A percentile compares a stretch with the other conserved stretches of the same genome.
These are phyloP conservation scores for Neonectria coccinea DNA, from an alignment of 2,329 filamentous ascomycete species.

Conservation along the genomic window DNA sequence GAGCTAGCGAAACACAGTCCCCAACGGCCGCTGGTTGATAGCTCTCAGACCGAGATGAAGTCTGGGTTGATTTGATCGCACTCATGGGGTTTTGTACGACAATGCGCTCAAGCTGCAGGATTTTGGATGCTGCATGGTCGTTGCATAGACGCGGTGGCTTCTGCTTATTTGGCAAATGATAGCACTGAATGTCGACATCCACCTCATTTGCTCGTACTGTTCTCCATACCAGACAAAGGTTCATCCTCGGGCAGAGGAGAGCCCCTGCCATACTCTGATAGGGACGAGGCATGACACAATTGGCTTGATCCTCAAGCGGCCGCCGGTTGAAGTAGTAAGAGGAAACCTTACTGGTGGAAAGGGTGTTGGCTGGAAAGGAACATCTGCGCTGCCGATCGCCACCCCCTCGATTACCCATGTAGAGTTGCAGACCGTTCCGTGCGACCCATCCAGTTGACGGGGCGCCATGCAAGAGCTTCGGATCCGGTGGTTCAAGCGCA, in stretches of 20 bases:
- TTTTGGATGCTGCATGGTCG: slow-evolving; percentile 14
- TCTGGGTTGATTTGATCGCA: neutral
- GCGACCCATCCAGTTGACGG: slow-evolving; percentile 19
- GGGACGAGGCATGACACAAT: slow-evolving; percentile 15
- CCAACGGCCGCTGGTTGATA: neutral
- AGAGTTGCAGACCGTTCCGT: slow-evolving; percentile 6
- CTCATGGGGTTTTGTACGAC: neutral
- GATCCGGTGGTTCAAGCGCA: slow-evolving; percentile 11
- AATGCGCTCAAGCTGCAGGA: neutral
- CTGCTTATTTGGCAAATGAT: slow-evolving; percentile 6
- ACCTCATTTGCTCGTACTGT: slow-evolving; percentile 1
- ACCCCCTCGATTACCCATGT: slow-evolving; percentile 20
- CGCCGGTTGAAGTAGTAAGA: slow-evolving; percentile 21
- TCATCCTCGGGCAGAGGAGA: slow-evolving; percentile 3
- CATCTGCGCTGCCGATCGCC: slow-evolving; percentile 13
- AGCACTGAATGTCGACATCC: slow-evolving; percentile 7
- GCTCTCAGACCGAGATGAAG: slow-evolving; percentile 3
- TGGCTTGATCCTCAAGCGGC: slow-evolving; percentile 21
- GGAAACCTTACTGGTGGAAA: slow-evolving; percentile 24
- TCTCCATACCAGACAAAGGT: no score
- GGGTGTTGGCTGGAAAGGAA: neutral
- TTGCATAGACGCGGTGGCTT: slow-evolving; percentile 6
- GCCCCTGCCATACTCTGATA: slow-evolving; percentile 16
- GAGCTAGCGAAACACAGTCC: neutral
- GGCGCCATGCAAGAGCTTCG: slow-evolving; percentile 16